These are phyloP conservation scores for Yarrowia yakushimensis DNA, from an alignment of 805 yeast genomes.

Conservation along the genomic window DNA sequence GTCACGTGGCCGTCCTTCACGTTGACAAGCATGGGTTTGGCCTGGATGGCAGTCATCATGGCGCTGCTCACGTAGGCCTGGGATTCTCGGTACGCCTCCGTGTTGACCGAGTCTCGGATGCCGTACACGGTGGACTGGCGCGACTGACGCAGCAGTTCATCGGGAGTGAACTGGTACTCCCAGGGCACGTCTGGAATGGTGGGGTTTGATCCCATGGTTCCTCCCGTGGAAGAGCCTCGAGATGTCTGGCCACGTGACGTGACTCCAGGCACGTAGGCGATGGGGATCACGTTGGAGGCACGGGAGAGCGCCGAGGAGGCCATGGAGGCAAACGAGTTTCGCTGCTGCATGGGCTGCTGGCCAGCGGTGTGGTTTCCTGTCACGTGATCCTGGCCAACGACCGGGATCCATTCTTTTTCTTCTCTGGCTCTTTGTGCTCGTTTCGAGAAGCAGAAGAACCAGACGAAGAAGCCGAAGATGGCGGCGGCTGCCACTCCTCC, in stretches of 20 bases:
- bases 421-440: conserved; percentile 33
- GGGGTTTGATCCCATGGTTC: conserved; percentile 29
- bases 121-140: conserved; percentile 28
- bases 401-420: conserved; percentile 20
- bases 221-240: conserved; percentile 26
- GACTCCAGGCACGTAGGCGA: conserved; percentile 93
- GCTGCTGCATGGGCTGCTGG: conserved; percentile 28
- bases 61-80: conserved; percentile 46
- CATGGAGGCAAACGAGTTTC: conserved; percentile 28
- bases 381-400: neutral
- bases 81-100: conserved; percentile 42
- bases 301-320: conserved; percentile 52
- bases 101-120: conserved; percentile 40
- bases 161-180: conserved; percentile 32
- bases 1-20: conserved; percentile 33
- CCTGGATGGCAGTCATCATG: conserved; percentile 70
- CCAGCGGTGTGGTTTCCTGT: conserved; percentile 34
- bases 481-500: conserved; percentile 53
- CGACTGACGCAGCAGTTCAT: conserved; percentile 32
- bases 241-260: conserved; percentile 36
- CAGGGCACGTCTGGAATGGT: conserved; percentile 30
- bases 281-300: conserved; percentile 84
- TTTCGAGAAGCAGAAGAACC: conserved; percentile 43
- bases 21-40: conserved; percentile 66
- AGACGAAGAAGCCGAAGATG: conserved; percentile 40